Percentiles rank a stretch among this genome's conserved stretches.
These are phyloP conservation scores for Coelastrella sp. DNA, from an alignment of 139 green algal species.

Conservation along the genomic window DNA sequence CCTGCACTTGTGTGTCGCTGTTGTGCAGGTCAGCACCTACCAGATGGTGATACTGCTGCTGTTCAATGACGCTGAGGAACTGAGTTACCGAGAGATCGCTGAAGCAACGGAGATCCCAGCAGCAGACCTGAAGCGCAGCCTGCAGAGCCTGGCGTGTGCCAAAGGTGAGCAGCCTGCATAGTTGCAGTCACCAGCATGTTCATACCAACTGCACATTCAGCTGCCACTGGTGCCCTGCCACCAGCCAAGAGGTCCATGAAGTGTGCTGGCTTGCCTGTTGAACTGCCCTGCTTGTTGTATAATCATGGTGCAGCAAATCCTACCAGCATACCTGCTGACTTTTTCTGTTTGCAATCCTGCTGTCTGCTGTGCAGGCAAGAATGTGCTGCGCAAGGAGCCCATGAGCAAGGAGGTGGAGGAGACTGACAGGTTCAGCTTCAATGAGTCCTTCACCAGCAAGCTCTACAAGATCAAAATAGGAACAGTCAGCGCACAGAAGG, in stretches of 20 bases:
- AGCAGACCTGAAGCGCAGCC: constrained; percentile 86
- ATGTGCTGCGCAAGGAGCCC: constrained; percentile 92
- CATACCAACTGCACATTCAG: background rate
- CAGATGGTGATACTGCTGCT: constrained; percentile 95
- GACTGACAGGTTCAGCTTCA: constrained; percentile 91
- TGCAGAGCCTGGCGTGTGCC: constrained; percentile 91
- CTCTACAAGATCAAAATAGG: constrained; percentile 88
- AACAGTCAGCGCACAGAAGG: constrained; percentile 76
- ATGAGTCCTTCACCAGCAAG: constrained; percentile 89
- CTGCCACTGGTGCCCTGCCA: too few species aligned
- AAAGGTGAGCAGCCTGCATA: constrained; percentile 67
- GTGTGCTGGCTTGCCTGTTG: too few species aligned
- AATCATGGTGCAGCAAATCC: too few species aligned
- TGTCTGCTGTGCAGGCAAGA: constrained; percentile 75
- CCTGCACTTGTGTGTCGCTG: background rate
- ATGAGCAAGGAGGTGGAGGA: constrained; percentile 87
- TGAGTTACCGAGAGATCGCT: constrained; percentile 77
- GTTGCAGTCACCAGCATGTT: background rate
- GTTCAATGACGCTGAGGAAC: constrained; percentile 90
- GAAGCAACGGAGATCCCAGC: constrained; percentile 83
- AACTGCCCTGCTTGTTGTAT: too few species aligned
- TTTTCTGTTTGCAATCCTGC: background rate
- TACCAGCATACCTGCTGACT: background rate
- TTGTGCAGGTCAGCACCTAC: constrained; percentile 86
- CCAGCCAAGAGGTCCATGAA: too few species aligned